Conservation (phyloP, 1,284 basidiomycete genomes). For the Austroboletus rostrupii region DNA sequence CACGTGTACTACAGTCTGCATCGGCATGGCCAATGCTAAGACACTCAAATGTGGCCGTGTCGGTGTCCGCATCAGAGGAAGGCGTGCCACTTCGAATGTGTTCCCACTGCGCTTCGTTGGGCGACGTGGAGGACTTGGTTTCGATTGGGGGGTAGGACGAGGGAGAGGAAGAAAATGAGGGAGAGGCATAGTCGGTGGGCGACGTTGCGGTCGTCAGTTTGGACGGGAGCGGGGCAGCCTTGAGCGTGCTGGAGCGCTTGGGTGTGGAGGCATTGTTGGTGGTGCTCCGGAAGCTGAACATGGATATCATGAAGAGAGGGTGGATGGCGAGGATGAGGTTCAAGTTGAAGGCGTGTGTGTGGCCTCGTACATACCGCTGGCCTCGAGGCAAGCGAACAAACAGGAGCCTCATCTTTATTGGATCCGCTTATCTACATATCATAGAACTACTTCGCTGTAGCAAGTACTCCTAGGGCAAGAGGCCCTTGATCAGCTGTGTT, state of each 20-base stretch:
- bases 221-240: constrained; percentile 20
- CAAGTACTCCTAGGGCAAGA: too few relatives aligned
- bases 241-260: constrained; percentile 15
- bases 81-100: constrained; percentile 17
- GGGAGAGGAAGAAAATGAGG: neutral
- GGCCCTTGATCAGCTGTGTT: too few relatives aligned
- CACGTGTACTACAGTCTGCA: neutral
- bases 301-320: neutral
- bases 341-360: too few relatives aligned
- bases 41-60: constrained; percentile 15
- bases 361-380: too few relatives aligned
- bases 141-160: neutral
- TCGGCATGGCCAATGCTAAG: constrained; percentile 20
- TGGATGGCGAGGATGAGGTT: too few relatives aligned
- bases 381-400: too few relatives aligned
- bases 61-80: constrained; percentile 19
- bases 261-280: constrained; percentile 13
- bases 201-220: constrained; percentile 19
- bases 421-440: too few relatives aligned
- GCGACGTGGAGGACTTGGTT: neutral
- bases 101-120: constrained; percentile 24
- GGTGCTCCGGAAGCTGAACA: constrained; percentile 1
- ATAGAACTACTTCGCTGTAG: too few relatives aligned
- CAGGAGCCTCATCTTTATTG: too few relatives aligned
- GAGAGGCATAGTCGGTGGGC: neutral